Conservation (phyloP, 2,329 filamentous ascomycete species). For the Conoideocrella luteorostrata region DNA sequence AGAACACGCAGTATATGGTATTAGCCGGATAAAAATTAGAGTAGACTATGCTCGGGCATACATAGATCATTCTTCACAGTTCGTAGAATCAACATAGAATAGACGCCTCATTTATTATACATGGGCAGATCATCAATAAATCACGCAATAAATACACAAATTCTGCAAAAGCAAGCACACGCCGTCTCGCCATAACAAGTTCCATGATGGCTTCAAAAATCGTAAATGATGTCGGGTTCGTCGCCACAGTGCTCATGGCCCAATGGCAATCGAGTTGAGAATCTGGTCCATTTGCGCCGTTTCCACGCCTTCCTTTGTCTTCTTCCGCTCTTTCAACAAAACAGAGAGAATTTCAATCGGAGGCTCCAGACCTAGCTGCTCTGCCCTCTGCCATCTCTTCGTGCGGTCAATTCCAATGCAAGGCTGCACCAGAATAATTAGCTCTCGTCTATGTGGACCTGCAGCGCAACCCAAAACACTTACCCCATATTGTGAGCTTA, state of each 20-base stretch:
- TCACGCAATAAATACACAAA: conserved; percentile 1
- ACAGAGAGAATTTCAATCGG: conserved; percentile 88
- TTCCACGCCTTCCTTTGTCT: conserved; percentile 48
- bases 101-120: too few relatives aligned
- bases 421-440: conserved; percentile 49
- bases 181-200: conserved; percentile 8
- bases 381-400: conserved; percentile 82
- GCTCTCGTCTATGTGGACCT: conserved; percentile 10
- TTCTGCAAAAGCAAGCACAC: neutral
- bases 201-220: conserved; percentile 13
- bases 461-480: conserved; percentile 33
- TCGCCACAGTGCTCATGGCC: conserved; percentile 20
- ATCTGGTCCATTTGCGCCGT: conserved; percentile 69
- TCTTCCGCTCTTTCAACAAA: conserved; percentile 63
- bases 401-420: conserved; percentile 77
- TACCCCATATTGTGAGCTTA: conserved; percentile 87
- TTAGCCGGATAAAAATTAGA: conserved; percentile 30
- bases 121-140: neutral
- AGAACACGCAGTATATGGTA: conserved; percentile 94
- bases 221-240: neutral
- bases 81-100: neutral
- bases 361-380: conserved; percentile 74
- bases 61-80: neutral
- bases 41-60: conserved; percentile 1
- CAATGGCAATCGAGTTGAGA: conserved; percentile 42